Conservation (phyloP, 2,329 filamentous ascomycete genomes). For the Fusarium compactum region DNA sequence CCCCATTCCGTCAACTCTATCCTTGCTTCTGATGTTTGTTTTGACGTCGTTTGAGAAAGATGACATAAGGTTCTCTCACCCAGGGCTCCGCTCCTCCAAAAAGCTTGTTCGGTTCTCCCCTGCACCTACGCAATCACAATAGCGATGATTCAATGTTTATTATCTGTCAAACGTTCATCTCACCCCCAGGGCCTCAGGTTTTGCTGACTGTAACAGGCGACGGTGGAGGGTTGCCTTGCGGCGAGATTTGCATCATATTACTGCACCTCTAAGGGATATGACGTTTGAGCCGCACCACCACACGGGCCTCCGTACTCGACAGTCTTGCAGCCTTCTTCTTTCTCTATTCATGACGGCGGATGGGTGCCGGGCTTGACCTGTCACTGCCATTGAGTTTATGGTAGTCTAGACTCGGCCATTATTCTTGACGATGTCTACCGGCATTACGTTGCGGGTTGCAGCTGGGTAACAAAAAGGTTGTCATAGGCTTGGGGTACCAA, state of each 20-base stretch:
- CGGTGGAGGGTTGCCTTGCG: slow-evolving; percentile 29
- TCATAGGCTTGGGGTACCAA: neutral
- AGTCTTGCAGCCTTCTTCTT: slow-evolving; percentile 19
- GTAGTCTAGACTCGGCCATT: slow-evolving; percentile 4
- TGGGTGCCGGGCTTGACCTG: neutral
- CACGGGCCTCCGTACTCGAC: slow-evolving; percentile 1
- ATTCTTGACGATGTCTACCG: neutral
- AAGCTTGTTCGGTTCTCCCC: neutral
- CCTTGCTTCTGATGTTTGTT: slow-evolving; percentile 34
- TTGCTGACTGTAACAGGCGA: slow-evolving; percentile 10
- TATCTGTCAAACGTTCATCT: neutral
- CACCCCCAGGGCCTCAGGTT: neutral
- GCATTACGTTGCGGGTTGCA: neutral
- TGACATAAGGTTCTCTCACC: slow-evolving; percentile 23
- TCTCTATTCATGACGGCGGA: slow-evolving; percentile 25
- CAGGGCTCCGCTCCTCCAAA: neutral
- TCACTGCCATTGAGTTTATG: neutral
- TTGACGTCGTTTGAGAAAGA: slow-evolving; percentile 36
- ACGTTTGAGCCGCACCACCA: slow-evolving; percentile 41
- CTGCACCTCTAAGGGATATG: slow-evolving; percentile 31
- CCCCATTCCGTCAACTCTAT: slow-evolving; percentile 3
- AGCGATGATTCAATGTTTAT: slow-evolving; percentile 4
- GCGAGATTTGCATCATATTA: slow-evolving; percentile 42
- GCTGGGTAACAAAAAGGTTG: neutral
- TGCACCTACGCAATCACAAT: neutral